Percentiles rank a stretch among this genome's conserved stretches.
These are phyloP conservation scores for Lomentospora prolificans DNA, from an alignment of 2,329 filamentous ascomycete genomes.

Conservation along the genomic window DNA sequence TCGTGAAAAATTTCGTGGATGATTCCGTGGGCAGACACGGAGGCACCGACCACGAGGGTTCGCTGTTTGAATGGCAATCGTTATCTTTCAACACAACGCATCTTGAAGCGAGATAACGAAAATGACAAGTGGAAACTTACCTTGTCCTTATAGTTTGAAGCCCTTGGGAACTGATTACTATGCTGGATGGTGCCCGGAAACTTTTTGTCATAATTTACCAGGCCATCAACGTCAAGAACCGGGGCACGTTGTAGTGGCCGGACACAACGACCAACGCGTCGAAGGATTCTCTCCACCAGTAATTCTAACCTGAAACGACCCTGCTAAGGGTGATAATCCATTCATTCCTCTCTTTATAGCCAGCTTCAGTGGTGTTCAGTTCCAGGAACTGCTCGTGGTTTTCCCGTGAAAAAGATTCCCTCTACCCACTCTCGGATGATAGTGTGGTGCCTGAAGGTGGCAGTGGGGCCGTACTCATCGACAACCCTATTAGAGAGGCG, in stretches of 20 bases:
- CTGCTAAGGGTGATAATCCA: slow-evolving; percentile 41
- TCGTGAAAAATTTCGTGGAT: slow-evolving; percentile 46
- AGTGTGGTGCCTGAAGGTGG: slow-evolving; percentile 45
- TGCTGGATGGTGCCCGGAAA: slow-evolving; percentile 28
- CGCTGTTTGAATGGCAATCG: slow-evolving; percentile 21
- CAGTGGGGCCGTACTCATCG: slow-evolving; percentile 37
- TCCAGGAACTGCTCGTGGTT: slow-evolving; percentile 26
- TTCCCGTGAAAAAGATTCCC: slow-evolving; percentile 21
- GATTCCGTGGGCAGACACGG: too few species aligned
- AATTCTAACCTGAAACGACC: slow-evolving; percentile 23
- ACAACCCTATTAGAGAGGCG: slow-evolving; percentile 31
- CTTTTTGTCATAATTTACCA: slow-evolving; percentile 24
- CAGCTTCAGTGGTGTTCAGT: slow-evolving; percentile 42
- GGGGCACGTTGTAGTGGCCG: slow-evolving; percentile 29
- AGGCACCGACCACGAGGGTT: slow-evolving; percentile 46
- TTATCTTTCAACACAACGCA: too few species aligned
- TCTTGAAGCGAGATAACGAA: background rate
- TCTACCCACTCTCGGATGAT: slow-evolving; percentile 44
- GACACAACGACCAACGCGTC: slow-evolving; percentile 29
- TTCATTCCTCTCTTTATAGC: slow-evolving; percentile 31
- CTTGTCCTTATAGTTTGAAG: slow-evolving; percentile 16
- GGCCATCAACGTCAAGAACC: slow-evolving; percentile 27
- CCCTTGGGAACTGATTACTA: slow-evolving; percentile 26
- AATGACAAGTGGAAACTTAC: slow-evolving; percentile 1
- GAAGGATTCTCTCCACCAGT: slow-evolving; percentile 28